Conservation (phyloP, 805 yeast species). For the Maudiozyma barnettii region DNA sequence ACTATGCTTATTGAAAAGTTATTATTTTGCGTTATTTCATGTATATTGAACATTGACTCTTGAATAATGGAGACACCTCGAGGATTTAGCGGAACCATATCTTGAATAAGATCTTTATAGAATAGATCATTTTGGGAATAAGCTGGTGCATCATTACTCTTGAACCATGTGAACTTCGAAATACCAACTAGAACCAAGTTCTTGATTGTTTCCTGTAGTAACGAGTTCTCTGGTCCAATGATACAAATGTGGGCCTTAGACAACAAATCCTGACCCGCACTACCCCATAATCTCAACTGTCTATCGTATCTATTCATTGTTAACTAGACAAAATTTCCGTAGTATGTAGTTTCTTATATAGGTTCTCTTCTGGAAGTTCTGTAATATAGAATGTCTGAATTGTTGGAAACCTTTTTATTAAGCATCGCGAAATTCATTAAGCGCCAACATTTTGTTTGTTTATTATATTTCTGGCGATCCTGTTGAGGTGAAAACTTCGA, state of each 20-base stretch:
- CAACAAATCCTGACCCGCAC: conserved; percentile 58
- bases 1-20: conserved; percentile 21
- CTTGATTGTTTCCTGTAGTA: conserved; percentile 63
- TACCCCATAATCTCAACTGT: conserved; percentile 81
- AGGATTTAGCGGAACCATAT: conserved; percentile 1
- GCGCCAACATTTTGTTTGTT: no score
- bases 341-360: no score
- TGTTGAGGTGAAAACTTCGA: no score
- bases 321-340: neutral
- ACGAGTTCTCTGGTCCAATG: conserved; percentile 46
- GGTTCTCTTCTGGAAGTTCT: no score
- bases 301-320: conserved; percentile 61
- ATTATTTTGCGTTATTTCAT: neutral
- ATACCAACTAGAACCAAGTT: conserved; percentile 71
- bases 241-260: conserved; percentile 51
- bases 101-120: conserved; percentile 1
- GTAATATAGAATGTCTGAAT: no score
- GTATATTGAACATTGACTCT: neutral
- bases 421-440: no score
- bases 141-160: conserved; percentile 2
- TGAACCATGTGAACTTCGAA: conserved; percentile 42
- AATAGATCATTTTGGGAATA: conserved; percentile 1
- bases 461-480: no score
- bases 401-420: no score
- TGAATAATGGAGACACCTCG: neutral